A percentile compares a stretch with the other conserved stretches of the same genome.
Conservation (phyloP, 352 stramenopile genomes). For the Phytophthora macrochlamydospora region DNA sequence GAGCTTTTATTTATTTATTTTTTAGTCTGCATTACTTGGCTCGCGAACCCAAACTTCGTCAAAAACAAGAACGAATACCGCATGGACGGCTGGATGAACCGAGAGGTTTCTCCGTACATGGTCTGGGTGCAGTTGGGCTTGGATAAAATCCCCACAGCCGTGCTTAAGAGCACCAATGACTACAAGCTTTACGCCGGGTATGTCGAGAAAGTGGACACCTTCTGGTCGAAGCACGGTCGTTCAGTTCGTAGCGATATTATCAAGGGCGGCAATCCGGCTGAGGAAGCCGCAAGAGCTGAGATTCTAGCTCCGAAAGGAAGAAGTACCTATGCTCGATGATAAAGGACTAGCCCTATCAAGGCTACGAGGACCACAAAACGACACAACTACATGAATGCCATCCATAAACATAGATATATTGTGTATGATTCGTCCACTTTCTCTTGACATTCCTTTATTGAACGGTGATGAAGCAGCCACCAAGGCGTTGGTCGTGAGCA, state of each 20-base stretch:
- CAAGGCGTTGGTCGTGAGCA: no score
- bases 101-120: background rate
- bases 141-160: background rate
- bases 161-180: background rate
- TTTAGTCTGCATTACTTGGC: no score
- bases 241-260: background rate
- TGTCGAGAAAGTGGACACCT: background rate
- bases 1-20: no score
- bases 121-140: background rate
- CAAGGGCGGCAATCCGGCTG: background rate
- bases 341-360: background rate
- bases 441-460: no score
- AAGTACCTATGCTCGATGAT: background rate
- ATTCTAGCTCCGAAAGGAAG: background rate
- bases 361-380: no score
- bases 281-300: background rate
- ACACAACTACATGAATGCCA: no score
- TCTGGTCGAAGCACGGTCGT: background rate
- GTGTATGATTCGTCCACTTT: no score
- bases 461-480: no score
- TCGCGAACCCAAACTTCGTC: background rate
- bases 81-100: background rate
- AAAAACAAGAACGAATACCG: background rate
- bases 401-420: no score
- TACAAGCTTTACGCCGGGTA: background rate